These are phyloP conservation scores for Sugiyamaella marilandica DNA, from an alignment of 805 yeast species.

Conservation along the genomic window DNA sequence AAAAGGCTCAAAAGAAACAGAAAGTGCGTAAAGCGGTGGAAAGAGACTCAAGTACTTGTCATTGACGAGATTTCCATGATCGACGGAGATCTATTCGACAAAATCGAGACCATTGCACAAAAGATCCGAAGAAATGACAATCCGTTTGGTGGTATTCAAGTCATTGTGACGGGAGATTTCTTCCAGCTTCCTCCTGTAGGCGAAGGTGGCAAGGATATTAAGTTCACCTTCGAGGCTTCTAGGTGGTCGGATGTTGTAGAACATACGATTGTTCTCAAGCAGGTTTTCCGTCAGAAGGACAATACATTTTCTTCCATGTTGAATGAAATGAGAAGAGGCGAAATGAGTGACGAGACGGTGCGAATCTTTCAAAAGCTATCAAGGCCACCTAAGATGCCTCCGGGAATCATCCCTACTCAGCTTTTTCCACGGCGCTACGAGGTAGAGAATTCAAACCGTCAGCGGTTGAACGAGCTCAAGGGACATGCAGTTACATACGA, in stretches of 20 bases:
- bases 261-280: slow-evolving; percentile 63
- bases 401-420: slow-evolving; percentile 86
- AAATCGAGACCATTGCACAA: slow-evolving; percentile 67
- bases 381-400: slow-evolving; percentile 53
- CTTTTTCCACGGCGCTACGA: slow-evolving; percentile 80
- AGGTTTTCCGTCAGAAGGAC: slow-evolving; percentile 86
- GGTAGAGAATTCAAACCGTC: slow-evolving; percentile 69
- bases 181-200: slow-evolving; percentile 90
- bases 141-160: slow-evolving; percentile 94
- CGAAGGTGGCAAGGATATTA: slow-evolving; percentile 30
- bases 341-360: slow-evolving; percentile 47
- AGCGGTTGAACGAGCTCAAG: slow-evolving; percentile 45
- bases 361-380: slow-evolving; percentile 47
- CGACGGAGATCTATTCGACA: slow-evolving; percentile 71
- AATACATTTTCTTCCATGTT: slow-evolving; percentile 68
- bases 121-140: slow-evolving; percentile 41
- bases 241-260: slow-evolving; percentile 64
- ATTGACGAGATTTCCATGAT: slow-evolving; percentile 96
- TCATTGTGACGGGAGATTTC: slow-evolving; percentile 90
- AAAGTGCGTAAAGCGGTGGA: slow-evolving; percentile 55
- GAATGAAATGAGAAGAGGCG: slow-evolving; percentile 74
- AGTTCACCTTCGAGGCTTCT: slow-evolving; percentile 70
- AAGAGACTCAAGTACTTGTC: slow-evolving; percentile 59
- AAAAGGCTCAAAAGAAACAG: slow-evolving; percentile 46
- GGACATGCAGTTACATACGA: slow-evolving; percentile 44